Evolutionary conservation across 192 early-diverging fungal genomes (phyloP).

Genomic region (Umbelopsis vinacea): DNA sequence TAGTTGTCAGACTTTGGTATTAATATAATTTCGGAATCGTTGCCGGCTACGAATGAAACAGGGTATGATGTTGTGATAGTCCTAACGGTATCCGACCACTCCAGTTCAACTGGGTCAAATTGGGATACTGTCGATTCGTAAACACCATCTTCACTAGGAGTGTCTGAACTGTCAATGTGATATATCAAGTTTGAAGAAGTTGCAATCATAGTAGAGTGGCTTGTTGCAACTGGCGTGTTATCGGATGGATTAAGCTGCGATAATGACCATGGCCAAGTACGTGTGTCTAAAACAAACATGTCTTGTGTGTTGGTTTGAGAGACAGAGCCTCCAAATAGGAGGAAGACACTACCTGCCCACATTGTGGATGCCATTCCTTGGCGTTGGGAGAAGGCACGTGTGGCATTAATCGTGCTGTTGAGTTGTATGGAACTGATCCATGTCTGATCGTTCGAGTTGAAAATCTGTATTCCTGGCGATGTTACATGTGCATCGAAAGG

Average conservation of each 20-base stretch:
- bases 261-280: constrained; percentile 7
- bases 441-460: background rate
- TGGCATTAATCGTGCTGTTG: background rate
- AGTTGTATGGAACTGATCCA: background rate
- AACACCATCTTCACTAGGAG: background rate
- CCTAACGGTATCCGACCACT: background rate
- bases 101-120: background rate
- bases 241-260: background rate
- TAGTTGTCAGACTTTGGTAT: background rate
- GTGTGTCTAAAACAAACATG: constrained; percentile 7
- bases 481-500: background rate
- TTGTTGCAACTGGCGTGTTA: background rate
- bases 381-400: background rate
- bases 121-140: constrained; percentile 5
- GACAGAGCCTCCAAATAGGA: background rate
- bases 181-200: background rate
- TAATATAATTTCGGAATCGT: background rate
- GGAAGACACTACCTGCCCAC: constrained; percentile 4
- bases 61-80: constrained; percentile 2
- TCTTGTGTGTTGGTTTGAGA: background rate
- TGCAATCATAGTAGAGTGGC: constrained; percentile 12
- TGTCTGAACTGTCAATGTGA: background rate
- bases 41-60: background rate
- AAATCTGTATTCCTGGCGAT: background rate
- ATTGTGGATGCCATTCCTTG: constrained; percentile 15